Conservation (phyloP, 202 grass and related monocot species). For the Cymbopogon flexuosus region DNA sequence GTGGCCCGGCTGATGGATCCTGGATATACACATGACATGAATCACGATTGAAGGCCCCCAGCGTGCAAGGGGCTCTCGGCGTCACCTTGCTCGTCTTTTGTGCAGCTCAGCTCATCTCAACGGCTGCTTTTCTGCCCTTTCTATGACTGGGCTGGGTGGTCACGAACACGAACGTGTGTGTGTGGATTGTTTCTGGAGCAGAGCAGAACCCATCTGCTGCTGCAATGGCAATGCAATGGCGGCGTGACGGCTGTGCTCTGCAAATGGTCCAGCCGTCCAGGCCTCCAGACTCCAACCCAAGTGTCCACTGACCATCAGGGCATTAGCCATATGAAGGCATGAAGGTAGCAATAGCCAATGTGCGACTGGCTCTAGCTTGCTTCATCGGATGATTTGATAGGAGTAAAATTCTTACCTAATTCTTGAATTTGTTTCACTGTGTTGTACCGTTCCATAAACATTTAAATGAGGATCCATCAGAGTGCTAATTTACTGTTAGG, state of each 20-base stretch:
- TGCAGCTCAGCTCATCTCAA: conserved; percentile 8
- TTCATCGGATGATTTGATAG: too few relatives aligned
- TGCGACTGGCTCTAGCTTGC: too few relatives aligned
- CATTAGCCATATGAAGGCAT: too few relatives aligned
- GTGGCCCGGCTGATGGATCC: background rate
- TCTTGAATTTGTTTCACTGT: too few relatives aligned
- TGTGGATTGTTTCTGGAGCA: background rate
- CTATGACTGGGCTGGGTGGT: background rate
- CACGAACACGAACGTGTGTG: too few relatives aligned
- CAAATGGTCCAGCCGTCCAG: background rate
- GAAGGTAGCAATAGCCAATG: too few relatives aligned
- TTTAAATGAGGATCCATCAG: too few relatives aligned
- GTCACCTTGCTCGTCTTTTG: background rate
- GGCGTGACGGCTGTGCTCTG: background rate
- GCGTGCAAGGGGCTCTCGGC: background rate
- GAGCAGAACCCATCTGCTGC: background rate
- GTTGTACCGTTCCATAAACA: too few relatives aligned
- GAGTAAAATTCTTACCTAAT: too few relatives aligned
- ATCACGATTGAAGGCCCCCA: conserved; percentile 6
- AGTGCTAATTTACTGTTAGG: too few relatives aligned
- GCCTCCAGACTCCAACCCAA: background rate
- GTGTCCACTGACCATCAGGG: background rate
- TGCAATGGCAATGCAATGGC: too few relatives aligned
- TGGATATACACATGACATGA: background rate
- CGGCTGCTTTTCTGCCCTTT: background rate